Percentiles rank a stretch among this genome's conserved stretches.
These are phyloP conservation scores for Tinospora cordifolia DNA, from an alignment of 164 flowering plant genomes.

Conservation along the genomic window DNA sequence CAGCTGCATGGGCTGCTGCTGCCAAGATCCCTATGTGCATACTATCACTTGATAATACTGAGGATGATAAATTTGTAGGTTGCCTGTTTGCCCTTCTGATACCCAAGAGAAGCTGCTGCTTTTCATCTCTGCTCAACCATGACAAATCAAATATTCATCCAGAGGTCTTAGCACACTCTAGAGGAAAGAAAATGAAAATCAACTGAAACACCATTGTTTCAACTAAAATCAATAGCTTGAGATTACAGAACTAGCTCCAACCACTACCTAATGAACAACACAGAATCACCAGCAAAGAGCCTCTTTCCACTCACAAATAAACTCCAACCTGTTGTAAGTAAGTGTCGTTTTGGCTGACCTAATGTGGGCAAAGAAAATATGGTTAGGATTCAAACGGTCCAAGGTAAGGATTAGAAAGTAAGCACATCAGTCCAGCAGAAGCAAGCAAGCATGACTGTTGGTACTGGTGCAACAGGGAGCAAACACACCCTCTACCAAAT, in stretches of 20 bases:
- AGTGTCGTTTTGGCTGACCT: conserved; percentile 97
- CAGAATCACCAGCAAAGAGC: conserved; percentile 95
- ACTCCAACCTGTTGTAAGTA: conserved; percentile 99
- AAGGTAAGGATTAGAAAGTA: background rate
- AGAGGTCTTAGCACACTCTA: background rate
- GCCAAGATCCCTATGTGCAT: conserved; percentile 99
- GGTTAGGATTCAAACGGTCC: background rate
- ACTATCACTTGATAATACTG: conserved; percentile 95
- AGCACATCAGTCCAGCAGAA: background rate
- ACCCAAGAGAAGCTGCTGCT: conserved; percentile 85
- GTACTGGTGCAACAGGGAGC: background rate
- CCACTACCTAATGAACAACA: conserved; percentile 80
- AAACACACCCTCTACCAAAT: background rate
- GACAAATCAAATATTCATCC: background rate
- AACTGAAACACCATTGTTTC: background rate
- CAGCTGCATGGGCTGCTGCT: conserved; percentile 97
- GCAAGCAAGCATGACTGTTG: background rate
- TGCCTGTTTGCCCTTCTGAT: conserved; percentile 88
- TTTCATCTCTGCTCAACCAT: conserved; percentile 64
- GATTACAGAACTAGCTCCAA: background rate
- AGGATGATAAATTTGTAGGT: conserved; percentile 75
- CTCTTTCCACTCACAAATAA: conserved; percentile 92
- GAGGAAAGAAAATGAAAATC: background rate
- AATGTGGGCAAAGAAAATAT: background rate
- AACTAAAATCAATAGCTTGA: background rate